Base-by-base conservation (phyloP, 768 basidiomycete genomes). In the Tricholoma flavovirens region DNA sequence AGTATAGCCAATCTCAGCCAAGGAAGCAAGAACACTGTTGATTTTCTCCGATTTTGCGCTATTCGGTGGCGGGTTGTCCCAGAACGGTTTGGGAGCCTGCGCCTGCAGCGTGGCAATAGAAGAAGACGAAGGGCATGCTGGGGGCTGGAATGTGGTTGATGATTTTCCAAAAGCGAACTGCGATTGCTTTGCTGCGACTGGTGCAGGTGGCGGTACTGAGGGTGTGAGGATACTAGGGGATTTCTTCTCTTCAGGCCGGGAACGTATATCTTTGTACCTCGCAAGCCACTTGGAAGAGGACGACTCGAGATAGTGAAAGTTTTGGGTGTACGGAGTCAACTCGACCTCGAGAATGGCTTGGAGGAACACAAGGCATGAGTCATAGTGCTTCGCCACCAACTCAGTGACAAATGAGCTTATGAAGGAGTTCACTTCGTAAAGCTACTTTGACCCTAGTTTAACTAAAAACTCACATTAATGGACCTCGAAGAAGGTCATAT, bases 261-360 rank as follows among this genome's bases (percentile, higher is more conserved):
- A 60, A 2, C 75, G 69, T 17, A 63, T 63, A 9, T 62, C 71
- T 54, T 71, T 75, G 58, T 76, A 77, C 21, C 66, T 65, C 12
- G 67, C 66, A 6, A 75, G 61, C 63, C 66, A 73, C 58, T 73
- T 72, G 29, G 74, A 72, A 15, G 65, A 68, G 5, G 58, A 61
- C 1, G 65, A 58, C 7, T 63, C 48, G 8, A 74, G 66, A 55
- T 77, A 78, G 56, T 75, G 75, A 4, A 55, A 59, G 55, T 78
- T 80, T 60, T 74, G 75, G 6, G 78, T 79, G 63, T 66, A 78
- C 2, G 76, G 78, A 1, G 56, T 52, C 2, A 36, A 33, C 64
- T 82, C 81, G 2, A 71, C 56, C 11, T 58, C 57, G 5, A 79
- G 57, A 5, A 69, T 66, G 21, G 67, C 60, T 22, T 57, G 56